A percentile compares a stretch with the other conserved stretches of the same genome.
These are phyloP conservation scores for Mallotus repandus DNA, from an alignment of 441 rosid species.

Conservation along the genomic window DNA sequence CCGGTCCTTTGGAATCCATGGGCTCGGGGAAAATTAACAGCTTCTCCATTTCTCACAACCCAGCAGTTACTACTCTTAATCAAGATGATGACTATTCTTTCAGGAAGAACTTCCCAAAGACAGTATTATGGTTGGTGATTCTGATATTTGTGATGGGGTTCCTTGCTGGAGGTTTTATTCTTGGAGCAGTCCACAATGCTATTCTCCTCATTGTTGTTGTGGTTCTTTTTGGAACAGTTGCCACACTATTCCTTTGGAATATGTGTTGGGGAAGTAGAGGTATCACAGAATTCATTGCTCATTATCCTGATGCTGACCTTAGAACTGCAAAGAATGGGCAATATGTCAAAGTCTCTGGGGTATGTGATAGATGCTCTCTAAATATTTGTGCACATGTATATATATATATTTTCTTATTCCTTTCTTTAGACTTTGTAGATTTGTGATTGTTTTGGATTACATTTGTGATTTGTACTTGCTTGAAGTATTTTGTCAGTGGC, in stretches of 20 bases:
- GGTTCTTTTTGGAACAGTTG: constrained; percentile 51
- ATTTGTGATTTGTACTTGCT: neutral
- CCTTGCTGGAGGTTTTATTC: constrained; percentile 74
- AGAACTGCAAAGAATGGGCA: constrained; percentile 84
- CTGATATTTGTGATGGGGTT: constrained; percentile 71
- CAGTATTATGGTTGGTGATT: constrained; percentile 63
- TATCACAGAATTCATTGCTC: constrained; percentile 55
- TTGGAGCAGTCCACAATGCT: constrained; percentile 81
- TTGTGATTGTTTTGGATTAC: neutral
- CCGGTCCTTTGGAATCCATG: constrained; percentile 44
- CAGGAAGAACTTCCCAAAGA: constrained; percentile 59
- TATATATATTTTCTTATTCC: too few relatives aligned
- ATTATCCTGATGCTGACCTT: constrained; percentile 77
- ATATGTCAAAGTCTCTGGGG: constrained; percentile 71
- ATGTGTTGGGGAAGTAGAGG: constrained; percentile 72
- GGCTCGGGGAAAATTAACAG: constrained; percentile 40
- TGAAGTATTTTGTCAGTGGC: neutral
- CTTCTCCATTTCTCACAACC: constrained; percentile 39
- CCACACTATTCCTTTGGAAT: constrained; percentile 67
- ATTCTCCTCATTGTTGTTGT: constrained; percentile 61
- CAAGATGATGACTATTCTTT: constrained; percentile 54
- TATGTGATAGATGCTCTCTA: constrained; percentile 34
- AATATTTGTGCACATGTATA: neutral
- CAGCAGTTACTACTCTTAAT: constrained; percentile 42
- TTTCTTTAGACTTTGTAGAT: too few relatives aligned